Evolutionary conservation across 805 yeast species (phyloP), one percentile per base, ranked within the genome.

Genomic region (Barnettozyma wickerhamii): DNA sequence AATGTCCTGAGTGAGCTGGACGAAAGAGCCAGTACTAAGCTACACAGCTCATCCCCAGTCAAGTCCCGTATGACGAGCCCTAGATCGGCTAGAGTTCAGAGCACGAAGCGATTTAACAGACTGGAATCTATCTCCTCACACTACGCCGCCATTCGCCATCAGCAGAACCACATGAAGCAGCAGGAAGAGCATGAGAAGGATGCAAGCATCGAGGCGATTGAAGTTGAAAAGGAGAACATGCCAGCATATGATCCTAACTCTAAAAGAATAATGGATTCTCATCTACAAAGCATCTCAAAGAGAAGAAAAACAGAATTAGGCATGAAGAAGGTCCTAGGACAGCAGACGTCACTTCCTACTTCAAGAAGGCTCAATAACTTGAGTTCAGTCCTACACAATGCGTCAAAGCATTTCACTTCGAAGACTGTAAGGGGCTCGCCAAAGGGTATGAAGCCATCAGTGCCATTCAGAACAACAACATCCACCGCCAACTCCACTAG

Each of bases 1-100:
- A 61, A 59, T 15, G 67, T 64, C 2, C 45, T 64, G 5, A 41
- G 52, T 29, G 69, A 64, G 45, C 41, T 64, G 32, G 66, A 64
- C 38, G 49, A 53, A 35, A 49, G 68, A 39, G 65, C 68, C 32
- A 56, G 50, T 29, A 41, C 46, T 32, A 46, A 44, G 33, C 19
- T 29, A 19, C 14, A 15, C 4, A 12, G 15, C 10, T 15, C 31
- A 28, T 32, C 48, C 32, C 40, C 47, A 40, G 35, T 43, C 30
- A 39, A 38, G 26, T 30, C 48, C 12, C n/a, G n/a, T n/a, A 35
- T 38, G 1, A 30, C 45, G n/a, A 50, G 55, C 37, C 56, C 55
- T 41, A 45, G 45, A 34, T 40, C 52, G 19, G 42, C 52, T 26
- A 57, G 46, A 37, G 55, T 34, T 20, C 49, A 2, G 39, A 46